Evolutionary conservation across 805 yeast species (phyloP).

Genomic region (Torulaspora indica): DNA sequence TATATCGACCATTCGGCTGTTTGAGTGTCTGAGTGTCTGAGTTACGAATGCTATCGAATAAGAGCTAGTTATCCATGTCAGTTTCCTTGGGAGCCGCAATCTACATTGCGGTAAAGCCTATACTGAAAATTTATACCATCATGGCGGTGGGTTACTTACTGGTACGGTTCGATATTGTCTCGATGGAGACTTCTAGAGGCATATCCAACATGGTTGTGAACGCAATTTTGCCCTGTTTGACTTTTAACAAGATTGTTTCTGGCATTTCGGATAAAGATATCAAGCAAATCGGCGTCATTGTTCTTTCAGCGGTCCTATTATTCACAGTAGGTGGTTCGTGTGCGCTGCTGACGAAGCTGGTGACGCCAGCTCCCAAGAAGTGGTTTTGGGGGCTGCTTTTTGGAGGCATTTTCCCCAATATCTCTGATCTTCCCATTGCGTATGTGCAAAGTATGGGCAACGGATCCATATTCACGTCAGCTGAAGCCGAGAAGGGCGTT

Average conservation of each 20-base stretch:
- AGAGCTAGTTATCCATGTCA: constrained; percentile 6
- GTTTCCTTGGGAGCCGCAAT: constrained; percentile 56
- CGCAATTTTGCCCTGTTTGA: constrained; percentile 68
- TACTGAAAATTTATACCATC: constrained; percentile 72
- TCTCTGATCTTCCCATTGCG: constrained; percentile 81
- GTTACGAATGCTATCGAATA: background rate
- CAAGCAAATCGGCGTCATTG: constrained; percentile 61
- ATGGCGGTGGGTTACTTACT: constrained; percentile 61
- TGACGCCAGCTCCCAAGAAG: constrained; percentile 58
- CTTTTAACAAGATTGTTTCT: constrained; percentile 66
- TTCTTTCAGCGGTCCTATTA: constrained; percentile 44
- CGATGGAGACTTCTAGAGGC: constrained; percentile 64
- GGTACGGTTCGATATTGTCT: constrained; percentile 57
- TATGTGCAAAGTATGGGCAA: constrained; percentile 67
- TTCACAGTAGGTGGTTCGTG: constrained; percentile 44
- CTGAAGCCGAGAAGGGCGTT: constrained; percentile 62
- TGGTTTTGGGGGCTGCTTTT: constrained; percentile 75
- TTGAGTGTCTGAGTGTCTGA: background rate
- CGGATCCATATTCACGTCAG: constrained; percentile 50
- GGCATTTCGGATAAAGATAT: constrained; percentile 65
- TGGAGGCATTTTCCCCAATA: constrained; percentile 73
- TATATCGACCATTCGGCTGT: background rate
- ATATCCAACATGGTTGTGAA: constrained; percentile 64
- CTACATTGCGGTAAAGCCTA: constrained; percentile 80
- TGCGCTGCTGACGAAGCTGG: constrained; percentile 39